Percentiles rank a stretch among this genome's conserved stretches.
Conservation (phyloP, 164 flowering plant species). For the Magnolia kwangsiensis region DNA sequence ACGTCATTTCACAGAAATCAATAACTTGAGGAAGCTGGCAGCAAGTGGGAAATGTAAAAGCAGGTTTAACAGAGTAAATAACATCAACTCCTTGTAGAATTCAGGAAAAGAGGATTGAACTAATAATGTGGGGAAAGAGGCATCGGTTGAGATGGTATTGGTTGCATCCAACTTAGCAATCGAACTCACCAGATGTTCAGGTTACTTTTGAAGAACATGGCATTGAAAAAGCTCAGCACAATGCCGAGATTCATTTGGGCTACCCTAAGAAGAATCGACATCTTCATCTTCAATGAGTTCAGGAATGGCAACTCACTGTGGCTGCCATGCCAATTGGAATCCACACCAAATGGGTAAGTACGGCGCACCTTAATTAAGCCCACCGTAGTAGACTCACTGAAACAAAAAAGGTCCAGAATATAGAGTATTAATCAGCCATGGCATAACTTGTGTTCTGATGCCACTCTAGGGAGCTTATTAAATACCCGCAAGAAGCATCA, state of each 20-base stretch:
- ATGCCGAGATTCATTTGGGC: constrained; percentile 98
- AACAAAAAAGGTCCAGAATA: background rate
- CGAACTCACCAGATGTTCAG: constrained; percentile 69
- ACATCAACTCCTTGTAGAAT: no score
- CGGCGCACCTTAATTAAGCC: constrained; percentile 81
- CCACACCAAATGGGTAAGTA: constrained; percentile 93
- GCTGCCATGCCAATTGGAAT: constrained; percentile 93
- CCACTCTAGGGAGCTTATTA: background rate
- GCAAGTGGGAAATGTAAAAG: no score
- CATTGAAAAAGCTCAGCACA: constrained; percentile 84
- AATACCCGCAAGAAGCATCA: constrained; percentile 79
- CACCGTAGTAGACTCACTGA: constrained; percentile 67
- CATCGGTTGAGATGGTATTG: no score
- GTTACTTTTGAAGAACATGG: constrained; percentile 53
- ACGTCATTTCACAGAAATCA: no score
- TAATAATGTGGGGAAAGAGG: no score
- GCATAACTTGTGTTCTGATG: background rate
- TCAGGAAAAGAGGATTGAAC: no score
- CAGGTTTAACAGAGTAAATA: no score
- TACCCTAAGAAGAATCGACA: constrained; percentile 95
- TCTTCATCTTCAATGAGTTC: constrained; percentile 97
- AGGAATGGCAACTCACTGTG: constrained; percentile 94
- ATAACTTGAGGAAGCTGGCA: no score
- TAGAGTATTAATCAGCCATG: constrained; percentile 1
- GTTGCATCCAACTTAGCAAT: background rate